Percentiles rank a stretch among this genome's conserved stretches.
These are phyloP conservation scores for Penicillium janthinellum DNA, from an alignment of 2,329 filamentous ascomycete genomes.

Conservation along the genomic window DNA sequence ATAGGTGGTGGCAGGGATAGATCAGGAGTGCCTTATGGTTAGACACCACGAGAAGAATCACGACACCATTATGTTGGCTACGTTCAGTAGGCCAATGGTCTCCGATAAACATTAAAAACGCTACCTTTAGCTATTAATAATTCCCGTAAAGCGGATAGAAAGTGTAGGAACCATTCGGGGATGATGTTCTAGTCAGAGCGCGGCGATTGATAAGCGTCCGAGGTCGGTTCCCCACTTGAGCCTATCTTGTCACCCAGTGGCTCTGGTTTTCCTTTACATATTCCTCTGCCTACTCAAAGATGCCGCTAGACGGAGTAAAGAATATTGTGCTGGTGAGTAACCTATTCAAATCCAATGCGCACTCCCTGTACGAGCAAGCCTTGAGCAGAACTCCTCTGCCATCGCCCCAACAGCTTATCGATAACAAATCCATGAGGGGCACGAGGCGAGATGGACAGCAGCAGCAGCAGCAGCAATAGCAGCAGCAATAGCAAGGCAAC, in stretches of 20 bases:
- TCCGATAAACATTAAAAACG: background rate
- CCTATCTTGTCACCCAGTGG: constrained; percentile 7
- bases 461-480: background rate
- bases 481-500: background rate
- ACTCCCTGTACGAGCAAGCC: constrained; percentile 7
- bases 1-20: constrained; percentile 11
- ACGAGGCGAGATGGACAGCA: background rate
- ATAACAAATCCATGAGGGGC: constrained; percentile 33
- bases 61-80: constrained; percentile 2
- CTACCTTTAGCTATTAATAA: background rate
- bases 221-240: constrained; percentile 24
- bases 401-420: constrained; percentile 37
- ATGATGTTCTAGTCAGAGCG: constrained; percentile 20
- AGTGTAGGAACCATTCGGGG: constrained; percentile 1
- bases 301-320: constrained; percentile 48
- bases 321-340: constrained; percentile 46
- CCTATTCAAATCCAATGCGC: background rate
- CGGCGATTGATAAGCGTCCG: constrained; percentile 31
- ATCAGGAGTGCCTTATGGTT: constrained; percentile 3
- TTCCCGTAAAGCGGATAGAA: background rate
- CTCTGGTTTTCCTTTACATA: constrained; percentile 5
- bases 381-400: constrained; percentile 13
- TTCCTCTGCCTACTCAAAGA: constrained; percentile 18
- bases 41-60: background rate
- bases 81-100: constrained; percentile 1